Base-by-base conservation (phyloP, 805 yeast genomes). In the Schizosaccharomyces lindneri region DNA sequence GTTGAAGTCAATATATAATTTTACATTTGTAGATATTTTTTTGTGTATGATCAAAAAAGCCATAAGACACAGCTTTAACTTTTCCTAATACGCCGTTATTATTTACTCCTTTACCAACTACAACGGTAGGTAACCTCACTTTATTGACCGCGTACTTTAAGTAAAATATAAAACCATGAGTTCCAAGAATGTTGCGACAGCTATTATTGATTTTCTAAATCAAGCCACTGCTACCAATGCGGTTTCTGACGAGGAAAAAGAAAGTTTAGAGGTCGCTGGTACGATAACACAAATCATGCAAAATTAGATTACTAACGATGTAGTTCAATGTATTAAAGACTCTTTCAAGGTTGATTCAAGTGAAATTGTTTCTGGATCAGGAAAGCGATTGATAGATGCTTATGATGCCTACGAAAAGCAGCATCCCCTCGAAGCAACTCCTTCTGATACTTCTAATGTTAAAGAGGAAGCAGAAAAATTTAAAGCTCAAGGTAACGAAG, bases 261-360 rank as follows among this genome's bases (percentile, higher is more conserved):
- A 93, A 67, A 87, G 96, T 9, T 76, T 90, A 66, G 96, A 88
- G 66, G 95, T 90, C 61, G 97, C 97, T 64, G 79, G 88, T 66
- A 57, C 95, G 87, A 21, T 6, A 36, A 3, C 41, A 27, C 4
- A 43, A 11, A 13, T 59, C 1, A 32, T 15, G 24, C 31, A 17
- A 43, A 46, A 9, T 36, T 24, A 4, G 15, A 27, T 2, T 6
- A 36, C 51, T 59, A 24, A 32, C 24, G 17, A 1, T 19, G 31
- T 15, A 43, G 62, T 63, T 41, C 65, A 66, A 69, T 87, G 97
- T 75, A 80, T 93, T 63, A 80, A 85, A 29, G 97, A 89, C 67
- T 87, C 95, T 11, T 90, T 84, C 70, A 82, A 76, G 60, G 81
- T 89, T 31, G 82, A 78, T 31, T 76, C 77, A 43, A 66, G 72